Base-by-base conservation (phyloP, 2,329 filamentous ascomycete species). In the Arthrobotrys pseudoclavata region DNA sequence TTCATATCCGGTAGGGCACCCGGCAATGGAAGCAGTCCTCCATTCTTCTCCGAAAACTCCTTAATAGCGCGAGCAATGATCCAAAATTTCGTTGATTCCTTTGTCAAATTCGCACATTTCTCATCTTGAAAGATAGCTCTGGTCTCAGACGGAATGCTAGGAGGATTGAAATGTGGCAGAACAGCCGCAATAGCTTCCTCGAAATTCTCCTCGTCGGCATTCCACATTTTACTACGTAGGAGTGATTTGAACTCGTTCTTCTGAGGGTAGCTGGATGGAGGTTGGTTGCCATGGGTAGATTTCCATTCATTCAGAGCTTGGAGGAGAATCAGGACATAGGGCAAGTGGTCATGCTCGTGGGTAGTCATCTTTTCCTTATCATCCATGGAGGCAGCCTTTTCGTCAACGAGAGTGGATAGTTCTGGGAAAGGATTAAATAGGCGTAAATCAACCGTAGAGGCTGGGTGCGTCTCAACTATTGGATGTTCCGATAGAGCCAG, bases 1-100 rank as follows among this genome's bases (percentile, higher is more conserved):
- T 99, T 99, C 96, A 99, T 99, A 83, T 99, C 96, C 1, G 96
- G 96, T 1, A 99, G 86, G 2, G 91, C 90, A 12, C 96, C 96
- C 0, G 94, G 91, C 0, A 99, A 86, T 15, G 96, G 96, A 4
- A 99, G 87, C 29, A 91, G 87, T 6, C 87, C 85, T 82, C 97
- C 89, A 68, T 89, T 89, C 9, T 88, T 84, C n/a, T 70, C 66
- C 2, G 69, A 40, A 60, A 99, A 99, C 20, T 87, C 82, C 76
- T 90, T 90, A 69, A 98, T 87, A 0, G 95, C 94, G 69, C 90
- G 87, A 7, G 92, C 92, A 80, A 97, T 95, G 77, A 94, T 85
- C 96, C 96, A 99, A 85, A 99, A 98, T 72, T 88, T 88, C 0
- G 91, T 86, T 0, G 87, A 87, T 74, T 85, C 76, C 5, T 83